These are phyloP conservation scores for Betula pendula DNA, from an alignment of 306 rosid species.

Conservation along the genomic window DNA sequence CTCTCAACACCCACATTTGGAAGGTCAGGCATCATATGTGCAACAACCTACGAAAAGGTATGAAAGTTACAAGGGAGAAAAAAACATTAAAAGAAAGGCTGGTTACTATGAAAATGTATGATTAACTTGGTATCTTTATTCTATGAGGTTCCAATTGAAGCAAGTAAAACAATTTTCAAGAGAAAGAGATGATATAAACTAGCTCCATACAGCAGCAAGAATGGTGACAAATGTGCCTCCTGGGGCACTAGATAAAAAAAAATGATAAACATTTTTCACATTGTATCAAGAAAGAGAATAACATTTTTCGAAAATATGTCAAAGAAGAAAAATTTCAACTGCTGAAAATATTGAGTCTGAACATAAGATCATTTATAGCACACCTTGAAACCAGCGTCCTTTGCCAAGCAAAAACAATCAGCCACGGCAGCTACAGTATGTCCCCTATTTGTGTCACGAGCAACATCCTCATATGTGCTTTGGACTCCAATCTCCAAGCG, in stretches of 20 bases:
- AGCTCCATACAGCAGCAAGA: neutral
- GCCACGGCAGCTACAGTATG: constrained; percentile 97
- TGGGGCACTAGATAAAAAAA: neutral
- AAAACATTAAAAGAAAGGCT: constrained; percentile 11
- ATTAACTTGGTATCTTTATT: constrained; percentile 6
- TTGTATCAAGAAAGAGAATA: neutral
- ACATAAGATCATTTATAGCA: constrained; percentile 14
- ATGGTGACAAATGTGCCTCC: neutral
- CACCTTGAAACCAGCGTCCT: constrained; percentile 99
- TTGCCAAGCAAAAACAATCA: constrained; percentile 90
- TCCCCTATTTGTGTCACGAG: constrained; percentile 95
- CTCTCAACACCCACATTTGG: constrained; percentile 99
- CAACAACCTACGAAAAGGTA: constrained; percentile 73
- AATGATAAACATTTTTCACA: neutral
- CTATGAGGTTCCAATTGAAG: neutral
- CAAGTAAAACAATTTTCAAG: neutral
- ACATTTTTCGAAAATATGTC: neutral
- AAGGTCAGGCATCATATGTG: constrained; percentile 99
- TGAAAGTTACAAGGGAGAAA: neutral
- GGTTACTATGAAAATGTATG: constrained; percentile 14
- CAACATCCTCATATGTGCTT: constrained; percentile 98
- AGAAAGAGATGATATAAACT: neutral
- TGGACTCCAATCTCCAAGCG: constrained; percentile 96
- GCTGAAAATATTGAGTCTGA: neutral
- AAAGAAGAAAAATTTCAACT: neutral